Evolutionary conservation across 345 rosid species (phyloP).

Genomic region (Brassica carinata): DNA sequence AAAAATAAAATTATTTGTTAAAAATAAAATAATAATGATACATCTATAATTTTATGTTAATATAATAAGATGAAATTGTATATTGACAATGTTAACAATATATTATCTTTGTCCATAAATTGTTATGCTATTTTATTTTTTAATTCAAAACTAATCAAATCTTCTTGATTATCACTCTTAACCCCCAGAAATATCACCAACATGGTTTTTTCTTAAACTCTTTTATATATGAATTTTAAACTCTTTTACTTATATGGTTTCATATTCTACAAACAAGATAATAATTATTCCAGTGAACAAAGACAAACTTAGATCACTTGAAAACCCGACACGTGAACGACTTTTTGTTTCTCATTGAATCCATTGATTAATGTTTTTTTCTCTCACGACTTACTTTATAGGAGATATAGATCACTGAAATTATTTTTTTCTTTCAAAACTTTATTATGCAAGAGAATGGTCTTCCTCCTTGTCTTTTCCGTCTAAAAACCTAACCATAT

Average conservation of each 20-base stretch:
- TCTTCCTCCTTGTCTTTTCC: slow-evolving; percentile 35
- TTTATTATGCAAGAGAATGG: slow-evolving; percentile 7
- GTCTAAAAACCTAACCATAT: slow-evolving; percentile 53
- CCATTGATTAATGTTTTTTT: neutral
- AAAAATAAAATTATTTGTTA: too few relatives aligned
- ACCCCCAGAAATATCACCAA: neutral
- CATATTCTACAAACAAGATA: neutral
- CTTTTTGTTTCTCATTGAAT: neutral
- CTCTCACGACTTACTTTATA: neutral
- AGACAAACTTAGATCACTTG: neutral
- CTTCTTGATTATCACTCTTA: neutral
- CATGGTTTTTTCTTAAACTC: neutral
- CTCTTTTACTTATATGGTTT: neutral
- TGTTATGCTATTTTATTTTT: neutral
- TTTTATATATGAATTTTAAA: neutral
- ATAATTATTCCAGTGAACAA: neutral
- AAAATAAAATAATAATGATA: too few relatives aligned
- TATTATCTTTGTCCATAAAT: too few relatives aligned
- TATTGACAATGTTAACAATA: too few relatives aligned
- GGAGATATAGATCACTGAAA: neutral
- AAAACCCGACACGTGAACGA: neutral
- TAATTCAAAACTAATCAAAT: neutral
- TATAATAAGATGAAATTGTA: too few relatives aligned
- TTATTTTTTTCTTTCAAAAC: neutral
- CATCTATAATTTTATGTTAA: too few relatives aligned